These are phyloP conservation scores for Fusarium sp. DNA, from an alignment of 2,329 filamentous ascomycete genomes.

Conservation along the genomic window DNA sequence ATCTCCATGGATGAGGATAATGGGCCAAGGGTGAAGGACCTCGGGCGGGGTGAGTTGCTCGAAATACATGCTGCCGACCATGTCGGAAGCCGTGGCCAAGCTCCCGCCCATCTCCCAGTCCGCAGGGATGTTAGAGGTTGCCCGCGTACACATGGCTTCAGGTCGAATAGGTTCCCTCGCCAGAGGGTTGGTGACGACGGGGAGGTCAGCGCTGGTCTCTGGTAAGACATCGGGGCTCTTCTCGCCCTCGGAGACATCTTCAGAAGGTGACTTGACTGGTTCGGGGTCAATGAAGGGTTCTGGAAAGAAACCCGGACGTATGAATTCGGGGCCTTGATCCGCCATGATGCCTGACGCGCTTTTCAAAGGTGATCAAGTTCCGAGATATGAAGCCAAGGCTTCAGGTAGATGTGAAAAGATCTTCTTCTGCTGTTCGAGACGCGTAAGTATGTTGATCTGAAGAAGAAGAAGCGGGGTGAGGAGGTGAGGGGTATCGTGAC, in stretches of 20 bases:
- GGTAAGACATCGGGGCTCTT: neutral
- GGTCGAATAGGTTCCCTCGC: neutral
- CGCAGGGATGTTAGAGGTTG: conserved; percentile 44
- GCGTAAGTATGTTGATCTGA: neutral
- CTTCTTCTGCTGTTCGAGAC: neutral
- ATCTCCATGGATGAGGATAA: conserved; percentile 54
- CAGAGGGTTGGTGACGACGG: neutral
- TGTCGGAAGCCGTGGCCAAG: conserved; percentile 21
- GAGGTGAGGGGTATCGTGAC: neutral
- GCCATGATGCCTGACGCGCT: neutral
- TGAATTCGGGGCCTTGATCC: neutral
- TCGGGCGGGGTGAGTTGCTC: conserved; percentile 44
- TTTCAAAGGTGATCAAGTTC: neutral
- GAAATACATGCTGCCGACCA: conserved; percentile 53
- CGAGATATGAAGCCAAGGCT: neutral
- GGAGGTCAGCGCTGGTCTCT: neutral
- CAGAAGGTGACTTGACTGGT: neutral
- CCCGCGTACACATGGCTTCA: conserved; percentile 28
- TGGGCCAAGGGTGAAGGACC: conserved; percentile 34
- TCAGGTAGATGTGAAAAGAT: neutral
- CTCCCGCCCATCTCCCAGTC: conserved; percentile 37
- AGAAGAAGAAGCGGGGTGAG: neutral
- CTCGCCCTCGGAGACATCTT: neutral
- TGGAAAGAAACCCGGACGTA: neutral
- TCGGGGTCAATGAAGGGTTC: neutral